Evolutionary conservation across 2,329 filamentous ascomycete species (phyloP), one percentile per base, ranked within the genome.

Genomic region (Nannizzia gypsea): DNA sequence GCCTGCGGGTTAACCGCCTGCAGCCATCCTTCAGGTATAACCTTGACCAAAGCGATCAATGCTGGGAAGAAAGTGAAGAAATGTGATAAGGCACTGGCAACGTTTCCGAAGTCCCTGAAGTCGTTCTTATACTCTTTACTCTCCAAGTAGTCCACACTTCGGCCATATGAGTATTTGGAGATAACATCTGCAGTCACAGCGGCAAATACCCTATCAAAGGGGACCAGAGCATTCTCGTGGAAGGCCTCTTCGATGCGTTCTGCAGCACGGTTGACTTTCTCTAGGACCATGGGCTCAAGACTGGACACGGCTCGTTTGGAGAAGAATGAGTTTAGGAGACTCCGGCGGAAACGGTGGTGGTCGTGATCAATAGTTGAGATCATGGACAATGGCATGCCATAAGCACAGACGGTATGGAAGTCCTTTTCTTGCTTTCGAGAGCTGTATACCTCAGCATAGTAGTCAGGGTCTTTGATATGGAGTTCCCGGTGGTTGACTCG

Each of bases 271-370:
- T n/a, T 17, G 11, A 56, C 38, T 17, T 56, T 56, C 9, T 52
- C 6, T 57, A 59, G 54, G 17, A 56, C 34, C 8, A 56, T 22
- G 20, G 31, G 20, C 57, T 64, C 65, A 28, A 64, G 66, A 20
- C 56, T 63, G 17, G 50, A 56, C 8, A 69, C 63, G 3, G 64
- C 61, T 36, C 56, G 22, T 36, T 60, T 63, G 2, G 67, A 68
- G 60, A 70, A 71, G 61, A 67, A 69, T 28, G 63, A 64, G 57
- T 62, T 68, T 54, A 70, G 61, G 13, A 66, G 64, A 26, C 64
- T 64, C 54, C 67, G 63, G 36, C 68, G 65, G 6, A 65, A 59
- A 13, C 67, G 67, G 60, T 70, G 69, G 9, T 65, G 63, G 40
- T 67, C 60, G 56, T 66, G 64, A 55, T 65, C 61, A 52, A 63